Conservation (phyloP, 2,329 filamentous ascomycete species). For the Podosphaera leucotricha region DNA sequence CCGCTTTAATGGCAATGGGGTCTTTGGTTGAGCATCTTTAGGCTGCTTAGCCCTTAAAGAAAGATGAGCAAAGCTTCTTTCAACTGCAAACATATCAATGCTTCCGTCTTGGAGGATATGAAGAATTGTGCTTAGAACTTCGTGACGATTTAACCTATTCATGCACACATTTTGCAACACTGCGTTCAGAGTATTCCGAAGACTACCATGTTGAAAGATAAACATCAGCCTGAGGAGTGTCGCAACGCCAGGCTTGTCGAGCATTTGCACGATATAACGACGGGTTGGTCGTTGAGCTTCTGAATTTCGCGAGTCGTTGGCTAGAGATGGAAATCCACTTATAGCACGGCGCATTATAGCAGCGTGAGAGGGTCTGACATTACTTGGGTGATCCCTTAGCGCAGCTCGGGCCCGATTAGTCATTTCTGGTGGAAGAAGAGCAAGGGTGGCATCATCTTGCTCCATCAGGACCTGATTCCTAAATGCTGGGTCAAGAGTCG, state of each 20-base stretch:
- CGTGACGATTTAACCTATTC: slow-evolving; percentile 85
- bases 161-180: slow-evolving; percentile 83
- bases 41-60: slow-evolving; percentile 75
- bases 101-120: slow-evolving; percentile 92
- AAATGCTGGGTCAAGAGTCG: slow-evolving; percentile 65
- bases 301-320: slow-evolving; percentile 12
- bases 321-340: slow-evolving; percentile 17
- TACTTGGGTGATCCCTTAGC: slow-evolving; percentile 18
- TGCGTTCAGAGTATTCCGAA: slow-evolving; percentile 61
- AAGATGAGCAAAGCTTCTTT: slow-evolving; percentile 82
- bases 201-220: slow-evolving; percentile 71
- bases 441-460: slow-evolving; percentile 70
- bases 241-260: slow-evolving; percentile 86
- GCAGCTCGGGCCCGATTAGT: slow-evolving; percentile 66
- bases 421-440: slow-evolving; percentile 63
- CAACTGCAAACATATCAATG: slow-evolving; percentile 75
- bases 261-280: slow-evolving; percentile 77
- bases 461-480: slow-evolving; percentile 76
- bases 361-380: slow-evolving; percentile 7
- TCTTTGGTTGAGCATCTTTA: slow-evolving; percentile 40
- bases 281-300: slow-evolving; percentile 35
- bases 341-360: slow-evolving; percentile 24
- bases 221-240: slow-evolving; percentile 98
- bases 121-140: slow-evolving; percentile 78
- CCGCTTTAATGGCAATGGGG: slow-evolving; percentile 58